Conservation (phyloP, 192 early-diverging fungal genomes). For the Rhizophagus sp. region DNA sequence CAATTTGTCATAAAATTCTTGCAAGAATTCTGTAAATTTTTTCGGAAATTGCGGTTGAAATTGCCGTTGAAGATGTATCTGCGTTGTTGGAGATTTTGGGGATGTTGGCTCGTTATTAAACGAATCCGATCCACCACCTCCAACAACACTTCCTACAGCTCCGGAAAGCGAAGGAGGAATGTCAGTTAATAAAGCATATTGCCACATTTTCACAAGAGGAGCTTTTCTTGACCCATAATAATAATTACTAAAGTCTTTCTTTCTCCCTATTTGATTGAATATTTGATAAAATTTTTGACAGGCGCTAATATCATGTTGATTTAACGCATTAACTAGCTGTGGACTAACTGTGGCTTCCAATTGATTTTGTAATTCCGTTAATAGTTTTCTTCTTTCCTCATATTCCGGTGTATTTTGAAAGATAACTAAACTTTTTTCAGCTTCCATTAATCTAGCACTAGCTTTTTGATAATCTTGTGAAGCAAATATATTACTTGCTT, state of each 20-base stretch:
- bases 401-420: conserved; percentile 71
- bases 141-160: not conserved
- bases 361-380: conserved; percentile 58
- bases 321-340: conserved; percentile 52
- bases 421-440: conserved; percentile 58
- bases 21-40: conserved; percentile 42
- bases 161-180: not conserved
- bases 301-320: conserved; percentile 56
- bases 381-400: conserved; percentile 57
- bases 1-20: conserved; percentile 56
- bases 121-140: not conserved
- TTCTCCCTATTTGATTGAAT: conserved; percentile 58
- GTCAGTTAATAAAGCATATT: conserved; percentile 24
- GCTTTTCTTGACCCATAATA: conserved; percentile 56
- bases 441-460: conserved; percentile 60
- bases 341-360: conserved; percentile 57
- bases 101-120: not conserved
- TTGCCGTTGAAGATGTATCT: not conserved
- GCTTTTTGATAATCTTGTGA: conserved; percentile 64
- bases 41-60: conserved; percentile 16
- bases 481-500: conserved; percentile 65
- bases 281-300: conserved; percentile 55
- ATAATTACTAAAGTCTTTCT: conserved; percentile 57
- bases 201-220: conserved; percentile 53
- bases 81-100: not conserved